phyloP scores from a whole-genome alignment of 1,139 yeast species.

The Tardiomyces depauwii region DNA sequence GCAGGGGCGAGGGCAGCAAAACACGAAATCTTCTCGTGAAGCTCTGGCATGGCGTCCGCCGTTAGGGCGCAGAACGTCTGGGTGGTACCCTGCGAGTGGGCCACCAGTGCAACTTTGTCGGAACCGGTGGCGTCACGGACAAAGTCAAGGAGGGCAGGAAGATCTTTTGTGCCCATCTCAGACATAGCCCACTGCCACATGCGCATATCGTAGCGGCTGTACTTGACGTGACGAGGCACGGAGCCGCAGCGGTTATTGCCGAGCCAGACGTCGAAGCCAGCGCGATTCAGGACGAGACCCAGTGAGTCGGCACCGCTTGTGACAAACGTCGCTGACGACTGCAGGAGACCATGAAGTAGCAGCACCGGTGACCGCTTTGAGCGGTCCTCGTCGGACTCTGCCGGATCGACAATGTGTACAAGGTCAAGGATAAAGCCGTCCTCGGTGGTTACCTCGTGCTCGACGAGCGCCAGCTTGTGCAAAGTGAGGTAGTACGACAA shows the following conservation, averaged over 20 bases:
- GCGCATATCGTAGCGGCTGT: constrained; percentile 36
- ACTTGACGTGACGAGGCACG: constrained; percentile 45
- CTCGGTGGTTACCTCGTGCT: constrained; percentile 51
- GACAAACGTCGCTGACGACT: constrained; percentile 75
- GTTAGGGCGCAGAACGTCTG: constrained; percentile 58
- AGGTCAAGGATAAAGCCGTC: constrained; percentile 68
- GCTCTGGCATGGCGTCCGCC: constrained; percentile 34
- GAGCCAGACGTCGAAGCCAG: constrained; percentile 86
- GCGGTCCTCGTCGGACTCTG: constrained; percentile 16
- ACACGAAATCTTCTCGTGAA: constrained; percentile 41
- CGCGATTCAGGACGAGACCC: constrained; percentile 47
- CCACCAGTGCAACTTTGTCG: constrained; percentile 48
- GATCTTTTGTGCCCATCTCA: constrained; percentile 67
- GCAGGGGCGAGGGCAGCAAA: constrained; percentile 86
- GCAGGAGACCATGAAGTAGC: constrained; percentile 75
- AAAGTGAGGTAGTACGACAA: constrained; percentile 55
- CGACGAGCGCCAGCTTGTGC: constrained; percentile 48
- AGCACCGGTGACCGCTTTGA: constrained; percentile 43
- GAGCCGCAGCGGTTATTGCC: constrained; percentile 90
- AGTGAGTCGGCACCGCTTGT: constrained; percentile 62
- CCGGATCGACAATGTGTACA: constrained; percentile 49
- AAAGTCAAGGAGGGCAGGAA: constrained; percentile 58
- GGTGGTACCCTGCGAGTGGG: constrained; percentile 92
- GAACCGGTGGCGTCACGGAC: constrained; percentile 37
- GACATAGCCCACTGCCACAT: constrained; percentile 71